These are phyloP conservation scores for Physcomitrellopsis africana DNA, from an alignment of 225 moss, liverwort and hornwort genomes.

Conservation along the genomic window DNA sequence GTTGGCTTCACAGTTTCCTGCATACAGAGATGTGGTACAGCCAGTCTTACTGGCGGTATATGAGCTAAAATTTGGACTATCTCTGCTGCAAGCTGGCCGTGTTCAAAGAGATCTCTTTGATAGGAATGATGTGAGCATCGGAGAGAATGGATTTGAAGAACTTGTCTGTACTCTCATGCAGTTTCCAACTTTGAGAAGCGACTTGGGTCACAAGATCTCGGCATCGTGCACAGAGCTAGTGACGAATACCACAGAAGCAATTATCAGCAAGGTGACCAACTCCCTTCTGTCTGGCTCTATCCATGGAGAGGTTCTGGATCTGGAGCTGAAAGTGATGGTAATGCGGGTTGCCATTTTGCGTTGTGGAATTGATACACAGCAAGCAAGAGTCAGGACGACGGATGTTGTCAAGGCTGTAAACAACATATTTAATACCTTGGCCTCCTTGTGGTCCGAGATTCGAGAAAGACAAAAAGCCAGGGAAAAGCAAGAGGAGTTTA, in stretches of 20 bases:
- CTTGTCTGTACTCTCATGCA: constrained; percentile 76
- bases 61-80: constrained; percentile 88
- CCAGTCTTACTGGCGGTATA: constrained; percentile 82
- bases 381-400: constrained; percentile 58
- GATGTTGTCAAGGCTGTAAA: constrained; percentile 47
- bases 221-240: constrained; percentile 48
- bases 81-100: constrained; percentile 62
- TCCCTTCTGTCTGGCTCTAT: constrained; percentile 42
- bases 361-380: constrained; percentile 65
- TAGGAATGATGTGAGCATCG: constrained; percentile 38
- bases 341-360: constrained; percentile 82
- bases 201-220: constrained; percentile 38
- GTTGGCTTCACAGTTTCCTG: constrained; percentile 62
- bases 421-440: constrained; percentile 50
- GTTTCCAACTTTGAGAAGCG: constrained; percentile 65
- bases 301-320: constrained; percentile 58
- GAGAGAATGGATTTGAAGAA: constrained; percentile 46
- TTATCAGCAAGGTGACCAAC: constrained; percentile 47
- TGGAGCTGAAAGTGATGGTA: constrained; percentile 79
- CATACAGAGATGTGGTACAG: constrained; percentile 86
- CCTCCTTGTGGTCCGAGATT: constrained; percentile 57
- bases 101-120: constrained; percentile 56
- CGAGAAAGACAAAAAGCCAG: constrained; percentile 56
- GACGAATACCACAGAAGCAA: constrained; percentile 40
- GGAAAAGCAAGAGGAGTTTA: constrained; percentile 55